These are phyloP conservation scores for Filobasidium wieringae DNA, from an alignment of 768 basidiomycete genomes.

Conservation along the genomic window DNA sequence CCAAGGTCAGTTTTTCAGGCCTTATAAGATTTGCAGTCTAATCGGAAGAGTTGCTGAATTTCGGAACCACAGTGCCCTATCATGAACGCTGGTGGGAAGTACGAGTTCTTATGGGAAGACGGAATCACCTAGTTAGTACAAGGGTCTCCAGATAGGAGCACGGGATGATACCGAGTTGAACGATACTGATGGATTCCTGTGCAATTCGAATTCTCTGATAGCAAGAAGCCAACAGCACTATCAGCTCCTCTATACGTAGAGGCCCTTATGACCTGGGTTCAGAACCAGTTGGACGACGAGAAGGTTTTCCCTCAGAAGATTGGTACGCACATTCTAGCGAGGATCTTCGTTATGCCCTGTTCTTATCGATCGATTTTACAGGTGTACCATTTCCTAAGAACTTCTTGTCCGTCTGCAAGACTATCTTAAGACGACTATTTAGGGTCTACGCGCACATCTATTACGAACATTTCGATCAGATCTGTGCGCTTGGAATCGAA, in stretches of 20 bases:
- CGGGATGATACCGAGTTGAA: no score
- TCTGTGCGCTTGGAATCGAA: conserved; percentile 95
- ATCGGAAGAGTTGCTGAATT: background rate
- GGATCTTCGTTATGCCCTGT: background rate
- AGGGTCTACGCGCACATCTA: conserved; percentile 97
- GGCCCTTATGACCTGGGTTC: conserved; percentile 97
- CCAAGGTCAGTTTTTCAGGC: conserved; percentile 54
- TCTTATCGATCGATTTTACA: conserved; percentile 32
- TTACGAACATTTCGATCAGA: conserved; percentile 98
- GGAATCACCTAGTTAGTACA: conserved; percentile 34
- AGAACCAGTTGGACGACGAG: conserved; percentile 83
- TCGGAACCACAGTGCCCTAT: conserved; percentile 27
- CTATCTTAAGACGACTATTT: conserved; percentile 83
- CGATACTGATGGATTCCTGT: background rate
- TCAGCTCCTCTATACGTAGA: conserved; percentile 70
- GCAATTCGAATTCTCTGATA: background rate
- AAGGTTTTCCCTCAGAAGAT: conserved; percentile 87
- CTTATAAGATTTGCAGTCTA: background rate
- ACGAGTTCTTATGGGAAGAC: conserved; percentile 39
- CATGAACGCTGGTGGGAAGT: conserved; percentile 40
- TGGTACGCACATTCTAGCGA: conserved; percentile 44
- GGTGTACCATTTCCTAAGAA: conserved; percentile 82
- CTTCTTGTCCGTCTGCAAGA: conserved; percentile 81
- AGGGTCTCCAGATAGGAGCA: conserved; percentile 90
- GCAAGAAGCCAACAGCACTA: conserved; percentile 35